phyloP scores from a whole-genome alignment of 495 filamentous ascomycete genomes.

The Podospora australis region DNA sequence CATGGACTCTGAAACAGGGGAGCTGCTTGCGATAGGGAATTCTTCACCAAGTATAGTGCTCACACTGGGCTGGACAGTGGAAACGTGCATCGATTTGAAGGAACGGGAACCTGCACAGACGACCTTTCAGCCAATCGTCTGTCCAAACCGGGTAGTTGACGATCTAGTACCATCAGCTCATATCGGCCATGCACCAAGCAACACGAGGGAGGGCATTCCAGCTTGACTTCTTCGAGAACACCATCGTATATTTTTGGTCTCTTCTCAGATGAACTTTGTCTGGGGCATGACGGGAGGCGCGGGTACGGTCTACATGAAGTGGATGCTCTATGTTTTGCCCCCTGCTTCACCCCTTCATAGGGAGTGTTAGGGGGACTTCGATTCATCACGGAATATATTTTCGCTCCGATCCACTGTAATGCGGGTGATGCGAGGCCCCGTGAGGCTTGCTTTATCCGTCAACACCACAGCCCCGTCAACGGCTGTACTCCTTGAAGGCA shows the following conservation, averaged over 20 bases:
- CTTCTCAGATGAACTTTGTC: not conserved
- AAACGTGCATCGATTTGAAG: slow-evolving; percentile 23
- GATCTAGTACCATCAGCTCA: slow-evolving; percentile 18
- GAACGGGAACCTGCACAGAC: slow-evolving; percentile 35
- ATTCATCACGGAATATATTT: too few species aligned
- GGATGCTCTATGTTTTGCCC: too few species aligned
- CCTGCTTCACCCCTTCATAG: too few species aligned
- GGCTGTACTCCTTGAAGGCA: slow-evolving; percentile 9
- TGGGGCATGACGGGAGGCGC: not conserved
- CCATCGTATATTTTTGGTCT: slow-evolving; percentile 10
- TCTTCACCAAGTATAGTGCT: slow-evolving; percentile 10
- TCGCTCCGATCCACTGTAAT: not conserved
- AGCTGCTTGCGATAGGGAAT: slow-evolving; percentile 13
- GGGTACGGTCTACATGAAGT: not conserved
- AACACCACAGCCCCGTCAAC: slow-evolving; percentile 10
- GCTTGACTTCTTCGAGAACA: slow-evolving; percentile 14
- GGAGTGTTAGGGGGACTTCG: too few species aligned
- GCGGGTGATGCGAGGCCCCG: not conserved
- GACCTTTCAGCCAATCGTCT: slow-evolving; percentile 21
- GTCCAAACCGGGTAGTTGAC: slow-evolving; percentile 11
- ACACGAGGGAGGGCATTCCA: slow-evolving; percentile 22
- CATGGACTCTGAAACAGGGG: slow-evolving; percentile 30
- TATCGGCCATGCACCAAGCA: slow-evolving; percentile 23
- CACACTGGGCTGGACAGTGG: slow-evolving; percentile 26
- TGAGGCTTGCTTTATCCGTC: not conserved